Evolutionary conservation across 345 rosid species (phyloP).

Genomic region (Pugionium dolabratum): DNA sequence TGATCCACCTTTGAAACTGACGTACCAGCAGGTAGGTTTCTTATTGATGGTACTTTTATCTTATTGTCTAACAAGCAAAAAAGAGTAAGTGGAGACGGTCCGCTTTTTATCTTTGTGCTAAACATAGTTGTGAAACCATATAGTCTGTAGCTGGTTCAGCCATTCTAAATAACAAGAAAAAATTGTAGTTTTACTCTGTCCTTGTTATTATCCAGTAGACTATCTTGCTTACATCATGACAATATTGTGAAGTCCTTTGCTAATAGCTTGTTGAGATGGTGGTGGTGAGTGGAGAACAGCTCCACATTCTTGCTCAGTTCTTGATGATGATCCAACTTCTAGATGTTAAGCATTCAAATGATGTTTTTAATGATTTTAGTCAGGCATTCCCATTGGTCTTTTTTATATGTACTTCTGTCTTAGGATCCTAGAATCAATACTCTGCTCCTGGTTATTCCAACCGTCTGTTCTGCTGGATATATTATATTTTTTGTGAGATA

Average conservation of each 20-base stretch:
- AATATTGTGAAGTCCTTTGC: not conserved
- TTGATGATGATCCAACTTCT: not conserved
- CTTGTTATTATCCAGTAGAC: no score
- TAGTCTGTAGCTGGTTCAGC: no score
- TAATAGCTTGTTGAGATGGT: slow-evolving; percentile 1
- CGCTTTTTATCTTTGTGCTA: no score
- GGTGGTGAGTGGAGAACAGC: not conserved
- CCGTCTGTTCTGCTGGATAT: no score
- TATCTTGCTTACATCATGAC: not conserved
- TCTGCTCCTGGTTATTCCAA: not conserved
- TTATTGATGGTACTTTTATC: not conserved
- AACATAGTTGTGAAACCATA: no score
- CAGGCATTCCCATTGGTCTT: not conserved
- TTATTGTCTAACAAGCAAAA: not conserved
- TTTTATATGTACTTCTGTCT: not conserved
- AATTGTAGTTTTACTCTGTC: no score
- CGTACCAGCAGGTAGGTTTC: slow-evolving; percentile 71
- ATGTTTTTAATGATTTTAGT: no score
- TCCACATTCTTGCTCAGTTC: not conserved
- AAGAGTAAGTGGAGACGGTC: not conserved
- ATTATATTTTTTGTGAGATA: no score
- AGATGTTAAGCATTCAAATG: not conserved
- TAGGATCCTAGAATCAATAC: not conserved
- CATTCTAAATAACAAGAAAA: no score
- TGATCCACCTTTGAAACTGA: slow-evolving; percentile 72